These are phyloP conservation scores for Fraxinus sp. DNA, from an alignment of 305 asterid species.

Conservation along the genomic window DNA sequence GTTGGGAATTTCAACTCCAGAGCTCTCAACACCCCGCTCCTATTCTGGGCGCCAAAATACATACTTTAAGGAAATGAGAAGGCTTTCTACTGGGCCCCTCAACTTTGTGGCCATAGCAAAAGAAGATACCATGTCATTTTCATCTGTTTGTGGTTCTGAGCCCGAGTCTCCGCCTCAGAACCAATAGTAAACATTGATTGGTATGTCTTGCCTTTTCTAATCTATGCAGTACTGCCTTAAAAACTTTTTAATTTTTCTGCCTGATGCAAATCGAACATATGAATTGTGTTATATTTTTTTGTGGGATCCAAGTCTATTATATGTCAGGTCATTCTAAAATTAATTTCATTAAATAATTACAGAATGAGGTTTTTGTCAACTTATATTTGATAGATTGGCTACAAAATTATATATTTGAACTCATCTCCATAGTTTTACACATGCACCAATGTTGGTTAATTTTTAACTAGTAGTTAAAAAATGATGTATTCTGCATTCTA, in stretches of 20 bases:
- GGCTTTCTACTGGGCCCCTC: conserved; percentile 73
- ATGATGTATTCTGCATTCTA: background rate
- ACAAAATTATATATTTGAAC: background rate
- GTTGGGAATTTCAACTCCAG: conserved; percentile 60
- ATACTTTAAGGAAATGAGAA: conserved; percentile 73
- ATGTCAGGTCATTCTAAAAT: background rate
- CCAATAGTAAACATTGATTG: conserved; percentile 33
- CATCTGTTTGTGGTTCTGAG: conserved; percentile 84
- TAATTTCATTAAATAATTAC: background rate
- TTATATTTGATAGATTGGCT: background rate
- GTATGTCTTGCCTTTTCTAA: conserved; percentile 30
- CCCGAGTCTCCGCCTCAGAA: conserved; percentile 83
- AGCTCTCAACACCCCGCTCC: conserved; percentile 78
- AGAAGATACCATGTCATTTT: conserved; percentile 87
- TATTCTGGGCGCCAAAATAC: conserved; percentile 66
- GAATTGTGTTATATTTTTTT: background rate
- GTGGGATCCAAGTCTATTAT: background rate
- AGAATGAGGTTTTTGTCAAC: background rate
- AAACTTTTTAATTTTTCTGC: background rate
- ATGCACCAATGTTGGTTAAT: background rate
- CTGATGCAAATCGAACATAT: background rate
- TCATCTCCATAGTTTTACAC: background rate
- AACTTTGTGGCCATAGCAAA: conserved; percentile 74
- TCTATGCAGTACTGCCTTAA: background rate
- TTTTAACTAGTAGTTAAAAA: background rate